phyloP scores from a whole-genome alignment of 306 rosid genomes.

The Aeschynomene evenia region DNA sequence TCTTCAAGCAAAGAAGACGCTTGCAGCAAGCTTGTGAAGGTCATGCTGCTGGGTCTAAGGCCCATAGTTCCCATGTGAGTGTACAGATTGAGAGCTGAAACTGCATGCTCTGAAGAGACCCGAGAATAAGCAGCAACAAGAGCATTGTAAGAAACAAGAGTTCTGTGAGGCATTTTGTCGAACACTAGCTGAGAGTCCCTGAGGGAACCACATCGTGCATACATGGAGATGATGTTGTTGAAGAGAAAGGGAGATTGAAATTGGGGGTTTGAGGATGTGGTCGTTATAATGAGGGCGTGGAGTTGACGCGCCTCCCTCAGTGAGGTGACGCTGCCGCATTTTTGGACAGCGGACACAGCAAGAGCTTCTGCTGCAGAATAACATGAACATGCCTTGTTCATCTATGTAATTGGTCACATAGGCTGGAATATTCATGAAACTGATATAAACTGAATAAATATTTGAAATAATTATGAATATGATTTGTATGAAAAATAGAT shows the following conservation, averaged over 20 bases:
- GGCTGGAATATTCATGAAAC: no score
- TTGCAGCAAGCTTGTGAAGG: constrained; percentile 69
- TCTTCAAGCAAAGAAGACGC: constrained; percentile 56
- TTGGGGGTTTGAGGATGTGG: constrained; percentile 26
- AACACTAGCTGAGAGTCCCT: constrained; percentile 55
- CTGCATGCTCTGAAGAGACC: constrained; percentile 34
- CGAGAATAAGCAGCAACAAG: constrained; percentile 69
- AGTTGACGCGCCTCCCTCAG: constrained; percentile 66
- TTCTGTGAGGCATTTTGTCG: constrained; percentile 80
- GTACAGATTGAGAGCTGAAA: constrained; percentile 42
- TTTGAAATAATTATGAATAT: no score
- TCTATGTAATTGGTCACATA: background rate
- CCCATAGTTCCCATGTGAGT: constrained; percentile 41
- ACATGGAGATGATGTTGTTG: constrained; percentile 76
- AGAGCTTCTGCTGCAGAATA: constrained; percentile 13
- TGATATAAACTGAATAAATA: no score
- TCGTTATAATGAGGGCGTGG: constrained; percentile 62
- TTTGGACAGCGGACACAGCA: constrained; percentile 46
- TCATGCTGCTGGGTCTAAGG: constrained; percentile 59
- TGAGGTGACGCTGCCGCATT: constrained; percentile 57
- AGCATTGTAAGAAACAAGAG: constrained; percentile 70
- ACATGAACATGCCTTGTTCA: constrained; percentile 30
- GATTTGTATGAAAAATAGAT: no score
- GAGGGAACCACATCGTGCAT: constrained; percentile 55
- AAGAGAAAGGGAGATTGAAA: constrained; percentile 46